Conservation (phyloP, 768 basidiomycete genomes). For the Agrocybe chaxingu region DNA sequence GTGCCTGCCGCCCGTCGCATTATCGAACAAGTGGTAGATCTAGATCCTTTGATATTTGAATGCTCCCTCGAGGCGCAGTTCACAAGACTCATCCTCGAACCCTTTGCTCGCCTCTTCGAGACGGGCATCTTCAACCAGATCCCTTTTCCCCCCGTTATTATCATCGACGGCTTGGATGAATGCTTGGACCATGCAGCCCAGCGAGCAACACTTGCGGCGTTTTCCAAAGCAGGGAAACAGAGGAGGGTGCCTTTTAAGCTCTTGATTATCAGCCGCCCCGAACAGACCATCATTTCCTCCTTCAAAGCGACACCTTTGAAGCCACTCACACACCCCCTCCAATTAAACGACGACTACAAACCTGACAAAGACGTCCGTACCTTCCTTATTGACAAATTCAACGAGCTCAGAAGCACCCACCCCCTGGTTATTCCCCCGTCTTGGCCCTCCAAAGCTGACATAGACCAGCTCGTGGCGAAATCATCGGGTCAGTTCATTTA, state of each 20-base stretch:
- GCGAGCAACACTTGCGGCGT: too few relatives aligned
- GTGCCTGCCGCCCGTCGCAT: not conserved
- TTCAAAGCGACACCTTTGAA: not conserved
- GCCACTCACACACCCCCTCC: not conserved
- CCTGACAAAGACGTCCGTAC: too few relatives aligned
- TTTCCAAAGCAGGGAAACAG: too few relatives aligned
- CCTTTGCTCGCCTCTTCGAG: too few relatives aligned
- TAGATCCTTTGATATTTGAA: not conserved
- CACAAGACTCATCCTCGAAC: not conserved
- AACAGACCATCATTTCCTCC: not conserved
- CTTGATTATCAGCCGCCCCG: conserved; percentile 6
- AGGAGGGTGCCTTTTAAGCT: not conserved
- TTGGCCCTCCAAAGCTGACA: conserved; percentile 1
- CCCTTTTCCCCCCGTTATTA: too few relatives aligned
- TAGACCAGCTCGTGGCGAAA: not conserved
- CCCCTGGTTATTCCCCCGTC: not conserved
- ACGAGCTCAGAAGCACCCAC: too few relatives aligned
- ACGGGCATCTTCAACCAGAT: too few relatives aligned
- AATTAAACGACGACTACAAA: too few relatives aligned
- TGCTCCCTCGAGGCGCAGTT: not conserved
- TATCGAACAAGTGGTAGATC: not conserved
- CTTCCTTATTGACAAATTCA: too few relatives aligned
- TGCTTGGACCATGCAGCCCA: too few relatives aligned
- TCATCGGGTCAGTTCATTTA: conserved; percentile 8
- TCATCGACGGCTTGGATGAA: too few relatives aligned